Base-by-base conservation (phyloP, 495 filamentous ascomycete genomes). In the Penicillium argentinense region DNA sequence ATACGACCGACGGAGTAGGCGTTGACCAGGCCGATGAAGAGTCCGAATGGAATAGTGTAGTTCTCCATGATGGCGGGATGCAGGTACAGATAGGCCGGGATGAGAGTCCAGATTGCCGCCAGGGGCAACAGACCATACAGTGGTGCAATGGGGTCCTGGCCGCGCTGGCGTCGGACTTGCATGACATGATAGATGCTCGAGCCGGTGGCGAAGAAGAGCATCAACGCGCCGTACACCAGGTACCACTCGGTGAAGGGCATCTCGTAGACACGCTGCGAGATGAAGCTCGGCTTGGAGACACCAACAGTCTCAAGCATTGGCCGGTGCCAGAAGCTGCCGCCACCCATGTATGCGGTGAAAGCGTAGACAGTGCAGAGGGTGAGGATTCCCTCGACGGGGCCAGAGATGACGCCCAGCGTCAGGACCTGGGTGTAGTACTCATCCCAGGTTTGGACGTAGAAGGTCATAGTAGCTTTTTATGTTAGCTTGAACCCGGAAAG, bases 401-500 rank as follows among this genome's bases (percentile, higher is more conserved):
- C 93, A 52, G 91, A 97, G 47, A 98, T 77, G 54, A 97, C 73
- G 42, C 93, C 93, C 1, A 98, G 80, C 11, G 89, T 96, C 18
- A 98, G 81, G 8, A 92, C 91, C 62, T 96, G 88, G 27, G 93
- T 98, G 71, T 97, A 95, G 69, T 96, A 97, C 70, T 97, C 93
- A 54, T 98, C 93, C 93, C 93, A 98, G 23, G 93, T 98, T 64
- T 97, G 93, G 17, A 98, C 84, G 64, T 98, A 98, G 69, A 98
- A 98, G 12, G 91, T 96, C 59, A 91, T 73, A 25, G 86, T 80
- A 1, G 86, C 85, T 88, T 12, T 5, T 33, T 11, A 5, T 11
- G 13, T 33, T 33, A 33, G 30, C n/a, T n/a, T n/a, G n/a, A n/a
- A n/a, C n/a, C n/a, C n/a, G n/a, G n/a, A n/a, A n/a, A n/a, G n/a